Evolutionary conservation across 2,329 filamentous ascomycete species (phyloP).

Genomic region (Apiospora saccharicola): DNA sequence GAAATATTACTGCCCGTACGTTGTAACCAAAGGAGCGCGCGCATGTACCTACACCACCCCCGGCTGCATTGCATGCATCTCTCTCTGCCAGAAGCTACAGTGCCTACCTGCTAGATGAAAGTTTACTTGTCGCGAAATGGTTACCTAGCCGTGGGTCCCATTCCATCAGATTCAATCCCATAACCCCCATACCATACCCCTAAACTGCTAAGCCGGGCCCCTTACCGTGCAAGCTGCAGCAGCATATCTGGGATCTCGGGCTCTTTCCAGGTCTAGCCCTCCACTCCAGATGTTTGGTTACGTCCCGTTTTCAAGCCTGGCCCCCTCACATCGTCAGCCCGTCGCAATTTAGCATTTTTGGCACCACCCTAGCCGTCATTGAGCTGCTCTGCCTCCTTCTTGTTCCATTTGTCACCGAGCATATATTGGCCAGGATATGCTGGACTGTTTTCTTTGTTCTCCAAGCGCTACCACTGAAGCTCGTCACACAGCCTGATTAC

Average conservation of each 20-base stretch:
- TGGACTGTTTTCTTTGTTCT: not conserved
- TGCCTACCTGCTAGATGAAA: not conserved
- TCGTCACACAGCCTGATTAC: not conserved
- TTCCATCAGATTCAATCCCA: not conserved
- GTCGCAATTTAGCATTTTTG: conserved; percentile 20
- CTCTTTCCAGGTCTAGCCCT: conserved; percentile 18
- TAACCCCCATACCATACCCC: not conserved
- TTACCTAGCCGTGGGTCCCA: conserved; percentile 9
- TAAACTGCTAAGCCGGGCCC: not conserved
- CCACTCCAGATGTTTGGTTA: conserved; percentile 18
- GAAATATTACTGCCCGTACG: not conserved
- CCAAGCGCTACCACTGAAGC: not conserved
- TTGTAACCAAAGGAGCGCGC: not conserved
- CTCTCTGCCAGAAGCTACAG: not conserved
- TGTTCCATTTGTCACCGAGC: not conserved
- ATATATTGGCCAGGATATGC: conserved; percentile 14
- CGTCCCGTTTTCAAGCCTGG: conserved; percentile 17
- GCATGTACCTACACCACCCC: not conserved
- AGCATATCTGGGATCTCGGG: conserved; percentile 12
- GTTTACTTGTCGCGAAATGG: not conserved
- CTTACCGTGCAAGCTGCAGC: conserved; percentile 11
- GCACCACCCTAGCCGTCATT: conserved; percentile 18
- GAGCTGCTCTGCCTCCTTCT: not conserved
- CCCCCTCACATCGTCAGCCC: conserved; percentile 18
- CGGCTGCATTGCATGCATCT: not conserved